phyloP scores from a whole-genome alignment of 148 eudicot species.

The Nepenthes mirabilis region DNA sequence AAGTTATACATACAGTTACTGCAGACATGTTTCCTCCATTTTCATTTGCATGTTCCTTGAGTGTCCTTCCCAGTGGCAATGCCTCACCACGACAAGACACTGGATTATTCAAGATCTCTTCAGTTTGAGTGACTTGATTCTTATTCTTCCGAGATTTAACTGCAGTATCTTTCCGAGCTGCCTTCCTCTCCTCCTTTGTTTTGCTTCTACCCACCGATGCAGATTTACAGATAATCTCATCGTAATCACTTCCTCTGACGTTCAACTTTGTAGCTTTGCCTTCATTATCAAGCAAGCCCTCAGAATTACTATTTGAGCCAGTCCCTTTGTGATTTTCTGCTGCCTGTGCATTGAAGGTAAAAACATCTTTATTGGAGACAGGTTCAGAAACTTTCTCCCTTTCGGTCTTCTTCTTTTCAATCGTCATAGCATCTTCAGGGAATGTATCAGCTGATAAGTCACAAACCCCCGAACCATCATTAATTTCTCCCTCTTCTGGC shows the following conservation, averaged over 20 bases:
- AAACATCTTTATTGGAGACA: neutral
- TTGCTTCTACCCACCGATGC: neutral
- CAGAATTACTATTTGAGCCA: neutral
- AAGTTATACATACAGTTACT: neutral
- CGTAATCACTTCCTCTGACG: neutral
- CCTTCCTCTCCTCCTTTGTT: neutral
- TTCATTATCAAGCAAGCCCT: neutral
- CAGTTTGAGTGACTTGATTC: neutral
- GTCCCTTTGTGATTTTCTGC: neutral
- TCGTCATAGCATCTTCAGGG: neutral
- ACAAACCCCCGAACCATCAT: neutral
- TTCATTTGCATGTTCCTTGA: neutral
- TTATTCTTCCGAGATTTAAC: neutral
- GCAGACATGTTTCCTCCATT: neutral
- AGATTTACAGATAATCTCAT: neutral
- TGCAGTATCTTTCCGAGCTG: neutral
- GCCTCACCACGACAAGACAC: neutral
- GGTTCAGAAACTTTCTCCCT: neutral
- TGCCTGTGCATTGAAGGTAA: neutral
- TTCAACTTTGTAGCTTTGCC: neutral
- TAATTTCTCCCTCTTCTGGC: neutral
- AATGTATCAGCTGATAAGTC: neutral
- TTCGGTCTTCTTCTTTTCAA: neutral
- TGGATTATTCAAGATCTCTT: neutral
- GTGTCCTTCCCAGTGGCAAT: neutral